Percentiles rank a stretch among this genome's conserved stretches.
Conservation (phyloP, 2,329 filamentous ascomycete species). For the Hypoxylon sp. region DNA sequence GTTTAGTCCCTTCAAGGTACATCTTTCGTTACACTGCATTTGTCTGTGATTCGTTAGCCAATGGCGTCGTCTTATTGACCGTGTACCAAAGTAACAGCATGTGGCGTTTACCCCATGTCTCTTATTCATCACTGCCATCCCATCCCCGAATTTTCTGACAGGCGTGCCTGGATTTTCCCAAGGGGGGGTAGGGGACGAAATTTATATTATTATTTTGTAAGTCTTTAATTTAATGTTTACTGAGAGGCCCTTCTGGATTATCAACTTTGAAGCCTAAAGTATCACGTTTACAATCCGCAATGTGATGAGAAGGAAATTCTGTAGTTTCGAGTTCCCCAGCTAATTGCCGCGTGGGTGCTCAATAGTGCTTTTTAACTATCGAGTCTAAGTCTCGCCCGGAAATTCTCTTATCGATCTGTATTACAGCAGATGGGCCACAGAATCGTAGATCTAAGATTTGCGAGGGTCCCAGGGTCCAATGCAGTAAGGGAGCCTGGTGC, state of each 20-base stretch:
- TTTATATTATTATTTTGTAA: neutral
- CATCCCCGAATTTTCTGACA: no score
- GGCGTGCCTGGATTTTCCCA: no score
- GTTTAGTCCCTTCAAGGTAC: neutral
- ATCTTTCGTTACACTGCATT: conserved; percentile 2
- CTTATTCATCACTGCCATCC: neutral
- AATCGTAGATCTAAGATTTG: conserved; percentile 23
- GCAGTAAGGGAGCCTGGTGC: conserved; percentile 1
- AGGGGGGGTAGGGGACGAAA: no score
- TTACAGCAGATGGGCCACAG: conserved; percentile 5
- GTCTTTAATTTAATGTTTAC: neutral
- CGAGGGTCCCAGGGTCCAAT: conserved; percentile 16
- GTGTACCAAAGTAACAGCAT: neutral
- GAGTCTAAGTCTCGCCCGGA: conserved; percentile 13
- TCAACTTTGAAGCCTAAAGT: neutral
- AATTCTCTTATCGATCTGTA: conserved; percentile 25
- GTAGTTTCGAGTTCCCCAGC: neutral
- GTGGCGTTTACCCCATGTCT: conserved; percentile 36
- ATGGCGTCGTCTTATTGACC: conserved; percentile 11
- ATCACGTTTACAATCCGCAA: neutral
- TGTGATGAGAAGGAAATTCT: neutral
- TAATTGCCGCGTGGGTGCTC: conserved; percentile 9
- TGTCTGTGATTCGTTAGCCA: neutral
- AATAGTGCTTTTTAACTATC: conserved; percentile 31
- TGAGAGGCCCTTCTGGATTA: neutral